Evolutionary conservation across 1,139 yeast species (phyloP), one percentile per base, ranked within the genome.

Genomic region (Candida tropicalis): DNA sequence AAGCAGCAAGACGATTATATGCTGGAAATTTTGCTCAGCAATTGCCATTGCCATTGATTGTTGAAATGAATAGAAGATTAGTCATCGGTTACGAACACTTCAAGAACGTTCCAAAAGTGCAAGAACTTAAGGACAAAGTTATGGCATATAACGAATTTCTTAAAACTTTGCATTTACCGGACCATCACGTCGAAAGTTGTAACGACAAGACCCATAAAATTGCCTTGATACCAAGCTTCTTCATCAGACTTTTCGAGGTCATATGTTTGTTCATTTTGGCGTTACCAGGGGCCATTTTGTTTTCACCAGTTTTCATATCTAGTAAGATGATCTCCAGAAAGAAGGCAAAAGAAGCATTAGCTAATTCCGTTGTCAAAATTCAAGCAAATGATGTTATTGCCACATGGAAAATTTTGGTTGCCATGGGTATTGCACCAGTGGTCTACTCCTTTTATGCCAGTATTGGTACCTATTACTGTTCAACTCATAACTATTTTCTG

Each of bases 321-420:
- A 82, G 96, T 11, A 84, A 86, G 55, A 59, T 66, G 37, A 86
- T 88, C 37, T 87, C 97, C 1, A 73, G 69, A 39, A 71, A 74
- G 52, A 90, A 90, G 63, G 90, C 95, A 25, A 72, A 66, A 44
- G 80, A 82, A 47, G 99, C 98, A 0, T 72, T 93, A 43, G 91
- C 90, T n/a, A 84, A 79, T 6, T 89, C 97, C 0, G 78, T 89
- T 1, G 99, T 93, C 26, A 93, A 93, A 62, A 84, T 93, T 50
- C 81, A 82, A 56, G 99, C 96, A 20, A 84, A 84, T 46, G 99
- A 93, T 63, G 97, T 93, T 22, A 76, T 90, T 46, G 97, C 97
- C 1, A 90, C 97, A 1, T 90, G 99, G 99, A 93, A 93, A 63
- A 83, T 93, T 35, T 73, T 93, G 52, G 91, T 93, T 36, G 83